A percentile compares a stretch with the other conserved stretches of the same genome.
Conservation (phyloP, 2,329 filamentous ascomycete species). For the Penicillium palitans region DNA sequence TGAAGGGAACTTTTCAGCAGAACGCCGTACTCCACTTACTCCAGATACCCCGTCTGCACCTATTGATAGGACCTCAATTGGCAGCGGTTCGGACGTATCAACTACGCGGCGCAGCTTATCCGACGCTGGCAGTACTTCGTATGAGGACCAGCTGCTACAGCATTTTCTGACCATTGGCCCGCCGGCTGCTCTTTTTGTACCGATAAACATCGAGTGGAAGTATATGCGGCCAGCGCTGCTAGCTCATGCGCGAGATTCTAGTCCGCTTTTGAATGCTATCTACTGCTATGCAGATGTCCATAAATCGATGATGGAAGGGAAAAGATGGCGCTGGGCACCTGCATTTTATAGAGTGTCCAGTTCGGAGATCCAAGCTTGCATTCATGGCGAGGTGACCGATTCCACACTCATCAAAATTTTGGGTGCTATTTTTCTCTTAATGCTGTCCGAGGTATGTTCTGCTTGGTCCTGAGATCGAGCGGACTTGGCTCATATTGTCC, state of each 20-base stretch:
- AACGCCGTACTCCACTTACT: constrained; percentile 15
- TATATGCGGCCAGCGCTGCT: constrained; percentile 31
- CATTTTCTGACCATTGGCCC: constrained; percentile 32
- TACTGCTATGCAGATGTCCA: constrained; percentile 39
- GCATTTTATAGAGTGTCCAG: constrained; percentile 35
- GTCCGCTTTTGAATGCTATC: constrained; percentile 30
- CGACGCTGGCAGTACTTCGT: constrained; percentile 19
- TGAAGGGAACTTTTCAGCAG: constrained; percentile 13
- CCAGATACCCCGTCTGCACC: constrained; percentile 17
- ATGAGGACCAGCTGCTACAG: constrained; percentile 34
- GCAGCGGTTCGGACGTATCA: constrained; percentile 16
- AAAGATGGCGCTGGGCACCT: constrained; percentile 30
- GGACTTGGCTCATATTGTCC: constrained; percentile 2
- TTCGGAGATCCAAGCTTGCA: constrained; percentile 31
- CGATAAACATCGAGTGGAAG: constrained; percentile 36
- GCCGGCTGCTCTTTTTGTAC: constrained; percentile 35
- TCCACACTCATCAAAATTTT: constrained; percentile 29
- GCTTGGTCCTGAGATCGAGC: neutral
- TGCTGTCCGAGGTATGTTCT: constrained; percentile 37
- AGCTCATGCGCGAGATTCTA: constrained; percentile 27
- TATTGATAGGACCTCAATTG: constrained; percentile 18
- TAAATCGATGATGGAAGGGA: constrained; percentile 29
- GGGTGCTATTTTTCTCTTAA: constrained; percentile 35
- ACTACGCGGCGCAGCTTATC: constrained; percentile 22
- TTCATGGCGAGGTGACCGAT: constrained; percentile 30